Evolutionary conservation across 2,329 filamentous ascomycete genomes (phyloP), one percentile per base, ranked within the genome.

Genomic region (Arthrobotrys musiformis): DNA sequence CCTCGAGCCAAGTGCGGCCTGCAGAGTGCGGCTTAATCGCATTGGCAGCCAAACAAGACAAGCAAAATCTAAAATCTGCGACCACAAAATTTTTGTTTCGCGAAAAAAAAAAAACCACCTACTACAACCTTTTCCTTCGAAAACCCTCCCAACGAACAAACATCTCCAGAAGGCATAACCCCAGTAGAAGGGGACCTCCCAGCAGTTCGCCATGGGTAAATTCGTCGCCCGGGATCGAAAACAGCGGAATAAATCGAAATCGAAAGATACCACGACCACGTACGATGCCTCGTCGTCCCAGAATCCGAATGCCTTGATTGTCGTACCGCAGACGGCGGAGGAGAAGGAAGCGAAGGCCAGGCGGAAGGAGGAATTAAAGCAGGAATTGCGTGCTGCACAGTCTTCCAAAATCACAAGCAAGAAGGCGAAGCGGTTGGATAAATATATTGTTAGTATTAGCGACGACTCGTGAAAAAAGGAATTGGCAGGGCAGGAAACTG

Each of bases 351-450:
- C 66, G 30, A 77, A 56, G n/a, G 52, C 66, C 5, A 48, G 30
- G 54, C 60, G 61, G 19, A 79, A 80, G 24, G 64, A 68, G 40
- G 56, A 79, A 37, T 52, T 90, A 72, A 85, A 86, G 79, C 86
- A 87, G 50, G 86, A 90, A 80, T 80, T 90, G 73, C 85, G 85
- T 76, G 84, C 86, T 37, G 85, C 87, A 56, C 85, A 88, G 79
- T 84, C 33, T 52, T 78, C 86, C 2, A 88, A 88, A 79, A 86
- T 90, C 72, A 89, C 87, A 1, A 84, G 85, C 19, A 91, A 91
- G 83, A 91, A 91, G 83, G 86, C 89, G 80, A 91, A 91, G 84
- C 85, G 90, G 66, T 81, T 91, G 78, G 89, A 91, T 80, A 91
- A 91, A 81, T 91, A 91, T 79, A 89, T 91, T 83, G 87, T 88